Percentiles rank a stretch among this genome's conserved stretches.
Evolutionary conservation across 192 early-diverging fungal genomes (phyloP).

Genomic region (Coemansia sp.): DNA sequence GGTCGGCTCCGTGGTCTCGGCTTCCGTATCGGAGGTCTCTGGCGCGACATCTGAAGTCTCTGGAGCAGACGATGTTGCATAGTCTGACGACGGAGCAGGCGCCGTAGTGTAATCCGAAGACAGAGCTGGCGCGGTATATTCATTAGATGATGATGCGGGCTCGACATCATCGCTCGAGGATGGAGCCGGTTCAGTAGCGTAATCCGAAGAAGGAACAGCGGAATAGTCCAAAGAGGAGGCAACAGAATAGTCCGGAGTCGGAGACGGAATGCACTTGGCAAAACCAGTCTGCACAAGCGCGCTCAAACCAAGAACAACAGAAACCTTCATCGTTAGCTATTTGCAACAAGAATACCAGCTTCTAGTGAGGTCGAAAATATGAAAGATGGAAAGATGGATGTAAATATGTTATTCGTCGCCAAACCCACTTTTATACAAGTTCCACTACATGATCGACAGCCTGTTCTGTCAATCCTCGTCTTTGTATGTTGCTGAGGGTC

Average conservation of each 20-base stretch:
- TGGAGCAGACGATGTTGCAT: neutral
- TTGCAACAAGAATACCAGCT: neutral
- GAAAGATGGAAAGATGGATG: neutral
- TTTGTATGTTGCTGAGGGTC: neutral
- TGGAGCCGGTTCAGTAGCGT: neutral
- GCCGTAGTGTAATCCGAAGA: neutral
- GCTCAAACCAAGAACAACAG: constrained; percentile 8
- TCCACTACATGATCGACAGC: neutral
- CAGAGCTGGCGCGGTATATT: neutral
- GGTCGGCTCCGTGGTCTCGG: neutral
- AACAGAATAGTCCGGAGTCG: neutral
- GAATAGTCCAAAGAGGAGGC: neutral
- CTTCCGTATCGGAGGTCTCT: neutral
- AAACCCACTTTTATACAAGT: neutral
- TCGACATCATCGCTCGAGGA: constrained; percentile 1
- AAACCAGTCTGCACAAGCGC: constrained; percentile 22
- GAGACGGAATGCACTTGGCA: constrained; percentile 24
- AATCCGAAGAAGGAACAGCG: neutral
- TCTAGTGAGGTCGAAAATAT: neutral
- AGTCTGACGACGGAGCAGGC: constrained; percentile 1
- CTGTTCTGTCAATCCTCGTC: neutral
- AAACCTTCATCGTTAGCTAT: constrained; percentile 27
- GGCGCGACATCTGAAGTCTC: neutral
- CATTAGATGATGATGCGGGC: neutral
- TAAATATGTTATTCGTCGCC: neutral